Evolutionary conservation across 2,329 filamentous ascomycete genomes (phyloP), one percentile per base, ranked within the genome.

Genomic region (Botrytis fragariae): DNA sequence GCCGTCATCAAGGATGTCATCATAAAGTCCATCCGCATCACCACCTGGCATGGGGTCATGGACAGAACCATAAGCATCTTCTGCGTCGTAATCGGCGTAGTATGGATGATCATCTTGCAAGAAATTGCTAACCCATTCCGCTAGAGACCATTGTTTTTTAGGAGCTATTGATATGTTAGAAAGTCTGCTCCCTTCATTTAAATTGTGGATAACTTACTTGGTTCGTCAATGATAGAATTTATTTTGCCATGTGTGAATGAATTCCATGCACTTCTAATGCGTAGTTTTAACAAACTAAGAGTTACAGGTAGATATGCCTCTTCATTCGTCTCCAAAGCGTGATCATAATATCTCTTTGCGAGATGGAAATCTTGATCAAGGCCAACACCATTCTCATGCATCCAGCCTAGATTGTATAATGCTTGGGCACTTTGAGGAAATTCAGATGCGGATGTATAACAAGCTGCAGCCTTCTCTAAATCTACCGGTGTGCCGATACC

Each of bases 401-500:
- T 98, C 96, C 96, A 99, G 8, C 96, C 97, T 22, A 99, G 86
- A 79, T 99, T 98, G 89, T 94, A 99, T 73, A 98, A 89, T 22
- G 97, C 96, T 83, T 99, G 97, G 3, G 95, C 96, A 78, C 94
- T 97, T 80, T 94, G 92, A 77, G 95, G 91, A 74, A 93, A 94
- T 80, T 99, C 96, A 0, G 95, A 95, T 1, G 96, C 96, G 6
- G 93, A 93, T 71, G 93, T 92, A 79, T 99, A 99, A 84, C 96
- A 99, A 62, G 92, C 91, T 0, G 95, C 94, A 9, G 97, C 97
- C 82, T 97, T 97, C 78, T 95, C 91, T 29, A 92, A 84, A 77
- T 97, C 92, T 0, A 85, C 79, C 12, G 88, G 84, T 0, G 92
- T 89, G 4, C 95, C 95, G 37, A 95, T 88, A 10, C 96, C 96